Percentiles rank a stretch among this genome's conserved stretches.
Conservation (phyloP, 2,329 filamentous ascomycete genomes). For the Claviceps purpurea region DNA sequence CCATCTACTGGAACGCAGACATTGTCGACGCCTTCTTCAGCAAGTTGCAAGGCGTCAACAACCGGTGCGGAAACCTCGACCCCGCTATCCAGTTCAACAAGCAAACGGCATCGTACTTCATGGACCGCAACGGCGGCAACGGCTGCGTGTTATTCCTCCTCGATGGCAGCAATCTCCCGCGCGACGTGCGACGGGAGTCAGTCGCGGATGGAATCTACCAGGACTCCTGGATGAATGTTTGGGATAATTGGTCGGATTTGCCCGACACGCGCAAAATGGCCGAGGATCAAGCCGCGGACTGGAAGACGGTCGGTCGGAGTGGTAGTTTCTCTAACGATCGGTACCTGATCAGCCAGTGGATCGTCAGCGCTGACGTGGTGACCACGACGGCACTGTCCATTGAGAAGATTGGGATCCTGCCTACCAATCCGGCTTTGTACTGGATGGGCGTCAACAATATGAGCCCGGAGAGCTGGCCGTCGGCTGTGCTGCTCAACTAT, state of each 20-base stretch:
- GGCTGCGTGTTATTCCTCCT: constrained; percentile 22
- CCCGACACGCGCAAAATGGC: constrained; percentile 14
- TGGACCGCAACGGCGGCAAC: constrained; percentile 18
- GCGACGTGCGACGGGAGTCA: constrained; percentile 11
- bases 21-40: constrained; percentile 30
- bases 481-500: constrained; percentile 19
- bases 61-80: constrained; percentile 22
- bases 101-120: constrained; percentile 15
- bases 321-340: constrained; percentile 10
- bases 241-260: constrained; percentile 19
- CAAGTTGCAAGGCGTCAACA: constrained; percentile 26
- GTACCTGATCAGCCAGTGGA: constrained; percentile 20
- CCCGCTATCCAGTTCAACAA: constrained; percentile 12
- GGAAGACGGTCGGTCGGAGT: constrained; percentile 10
- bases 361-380: constrained; percentile 15
- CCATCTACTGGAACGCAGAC: constrained; percentile 21
- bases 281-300: constrained; percentile 12
- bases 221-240: constrained; percentile 10
- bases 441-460: constrained; percentile 18
- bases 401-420: constrained; percentile 17
- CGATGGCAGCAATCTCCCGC: constrained; percentile 10
- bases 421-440: constrained; percentile 22
- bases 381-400: constrained; percentile 14
- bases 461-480: constrained; percentile 16
- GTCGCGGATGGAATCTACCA: constrained; percentile 18